phyloP scores from a whole-genome alignment of 495 filamentous ascomycete genomes.

The Parathielavia appendiculata region DNA sequence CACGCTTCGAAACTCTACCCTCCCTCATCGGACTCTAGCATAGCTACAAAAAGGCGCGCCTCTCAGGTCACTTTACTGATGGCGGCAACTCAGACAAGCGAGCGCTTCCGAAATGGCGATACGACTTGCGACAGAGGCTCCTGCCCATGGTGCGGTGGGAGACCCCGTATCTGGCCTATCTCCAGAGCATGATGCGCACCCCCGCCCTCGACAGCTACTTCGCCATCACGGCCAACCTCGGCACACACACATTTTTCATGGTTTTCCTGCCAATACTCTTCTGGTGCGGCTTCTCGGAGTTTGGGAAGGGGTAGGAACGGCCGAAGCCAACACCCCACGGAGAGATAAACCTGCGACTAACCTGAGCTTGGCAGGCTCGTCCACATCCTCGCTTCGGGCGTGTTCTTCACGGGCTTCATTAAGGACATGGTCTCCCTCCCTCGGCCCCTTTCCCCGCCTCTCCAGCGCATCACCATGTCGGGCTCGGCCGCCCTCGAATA shows the following conservation, averaged over 20 bases:
- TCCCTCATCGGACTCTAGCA: background rate
- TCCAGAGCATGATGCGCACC: slow-evolving; percentile 72
- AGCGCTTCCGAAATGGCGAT: slow-evolving; percentile 83
- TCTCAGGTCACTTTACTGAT: slow-evolving; percentile 6
- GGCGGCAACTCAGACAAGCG: slow-evolving; percentile 58
- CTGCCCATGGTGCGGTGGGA: slow-evolving; percentile 90
- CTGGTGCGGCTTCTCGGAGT: slow-evolving; percentile 80
- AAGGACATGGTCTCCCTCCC: slow-evolving; percentile 96
- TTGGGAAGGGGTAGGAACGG: slow-evolving; percentile 78
- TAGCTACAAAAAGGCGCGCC: background rate
- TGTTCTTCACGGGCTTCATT: slow-evolving; percentile 88
- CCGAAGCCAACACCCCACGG: slow-evolving; percentile 2
- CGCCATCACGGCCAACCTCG: slow-evolving; percentile 91
- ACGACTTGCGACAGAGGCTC: slow-evolving; percentile 69
- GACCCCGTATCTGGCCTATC: slow-evolving; percentile 83
- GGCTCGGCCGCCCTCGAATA: slow-evolving; percentile 92
- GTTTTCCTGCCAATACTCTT: slow-evolving; percentile 85
- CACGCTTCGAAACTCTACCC: slow-evolving; percentile 4
- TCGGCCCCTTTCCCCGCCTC: slow-evolving; percentile 83
- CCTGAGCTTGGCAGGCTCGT: slow-evolving; percentile 57
- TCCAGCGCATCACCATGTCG: slow-evolving; percentile 95
- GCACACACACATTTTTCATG: slow-evolving; percentile 99
- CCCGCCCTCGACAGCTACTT: slow-evolving; percentile 91
- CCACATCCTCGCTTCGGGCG: slow-evolving; percentile 79
- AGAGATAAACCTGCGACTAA: slow-evolving; percentile 12